Evolutionary conservation across 495 filamentous ascomycete genomes (phyloP).

Genomic region (Cercophora samala): DNA sequence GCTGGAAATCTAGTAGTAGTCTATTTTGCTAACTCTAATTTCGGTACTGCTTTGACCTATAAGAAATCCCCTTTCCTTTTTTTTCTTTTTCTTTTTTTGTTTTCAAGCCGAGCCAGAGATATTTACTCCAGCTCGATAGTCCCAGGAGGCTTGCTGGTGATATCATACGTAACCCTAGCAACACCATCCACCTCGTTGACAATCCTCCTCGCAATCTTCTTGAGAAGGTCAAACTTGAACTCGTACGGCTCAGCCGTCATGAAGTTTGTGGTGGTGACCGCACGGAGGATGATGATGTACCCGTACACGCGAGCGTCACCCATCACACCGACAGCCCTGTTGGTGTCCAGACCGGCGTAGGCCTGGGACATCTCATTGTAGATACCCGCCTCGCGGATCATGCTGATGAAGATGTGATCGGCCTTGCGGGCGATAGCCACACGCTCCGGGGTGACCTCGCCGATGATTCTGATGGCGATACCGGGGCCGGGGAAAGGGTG

Average conservation of each 20-base stretch:
- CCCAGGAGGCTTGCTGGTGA: conserved; percentile 77
- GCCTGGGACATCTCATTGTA: conserved; percentile 66
- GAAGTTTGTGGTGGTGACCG: conserved; percentile 72
- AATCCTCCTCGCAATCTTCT: conserved; percentile 66
- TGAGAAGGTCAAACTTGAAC: conserved; percentile 66
- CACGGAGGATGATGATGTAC: conserved; percentile 54
- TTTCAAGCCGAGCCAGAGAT: background rate
- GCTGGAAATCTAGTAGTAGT: background rate
- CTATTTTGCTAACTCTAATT: background rate
- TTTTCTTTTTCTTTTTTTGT: background rate
- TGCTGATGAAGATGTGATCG: conserved; percentile 83
- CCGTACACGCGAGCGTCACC: conserved; percentile 44
- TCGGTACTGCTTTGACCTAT: background rate
- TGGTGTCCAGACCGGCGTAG: conserved; percentile 72
- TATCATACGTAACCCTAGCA: conserved; percentile 49
- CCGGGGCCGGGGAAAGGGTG: conserved; percentile 80
- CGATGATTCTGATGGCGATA: conserved; percentile 83
- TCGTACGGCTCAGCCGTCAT: conserved; percentile 70
- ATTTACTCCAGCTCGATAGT: conserved; percentile 25
- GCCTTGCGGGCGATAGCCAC: conserved; percentile 79
- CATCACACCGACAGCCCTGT: conserved; percentile 70
- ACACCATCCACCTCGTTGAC: conserved; percentile 75
- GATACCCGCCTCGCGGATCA: conserved; percentile 78
- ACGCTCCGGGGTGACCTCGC: conserved; percentile 77
- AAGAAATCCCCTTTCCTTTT: background rate